Percentiles rank a stretch among this genome's conserved stretches.
Evolutionary conservation across 176 grass and related monocot species (phyloP).

Genomic region (Lolium perenne): DNA sequence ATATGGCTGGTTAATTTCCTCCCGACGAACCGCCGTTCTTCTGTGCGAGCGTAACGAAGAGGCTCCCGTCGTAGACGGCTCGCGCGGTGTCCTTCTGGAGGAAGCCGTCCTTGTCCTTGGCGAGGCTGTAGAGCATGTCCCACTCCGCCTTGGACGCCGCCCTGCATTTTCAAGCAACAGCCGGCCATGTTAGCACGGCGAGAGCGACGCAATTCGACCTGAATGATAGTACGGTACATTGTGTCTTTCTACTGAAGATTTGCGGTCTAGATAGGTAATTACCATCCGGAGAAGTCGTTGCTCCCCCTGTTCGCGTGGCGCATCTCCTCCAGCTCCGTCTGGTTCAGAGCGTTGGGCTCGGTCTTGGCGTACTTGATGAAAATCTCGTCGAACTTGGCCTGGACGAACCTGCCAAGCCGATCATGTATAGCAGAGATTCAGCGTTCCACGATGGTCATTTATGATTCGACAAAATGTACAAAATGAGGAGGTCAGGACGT

Average conservation of each 20-base stretch:
- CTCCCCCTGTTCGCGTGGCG: conserved; percentile 49
- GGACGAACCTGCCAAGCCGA: conserved; percentile 58
- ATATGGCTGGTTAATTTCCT: neutral
- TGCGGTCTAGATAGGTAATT: neutral
- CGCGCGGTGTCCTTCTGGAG: conserved; percentile 54
- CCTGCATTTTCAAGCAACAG: conserved; percentile 31
- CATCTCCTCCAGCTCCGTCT: conserved; percentile 57
- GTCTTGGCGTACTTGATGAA: conserved; percentile 67
- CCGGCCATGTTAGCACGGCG: neutral
- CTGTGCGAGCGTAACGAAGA: conserved; percentile 58
- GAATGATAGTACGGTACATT: neutral
- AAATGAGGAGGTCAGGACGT: neutral
- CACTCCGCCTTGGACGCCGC: conserved; percentile 61
- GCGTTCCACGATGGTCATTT: neutral
- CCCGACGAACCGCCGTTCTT: neutral
- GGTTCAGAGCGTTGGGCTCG: conserved; percentile 41
- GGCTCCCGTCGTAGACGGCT: conserved; percentile 64
- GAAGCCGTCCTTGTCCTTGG: conserved; percentile 69
- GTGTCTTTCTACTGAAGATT: neutral
- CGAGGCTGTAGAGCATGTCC: conserved; percentile 46
- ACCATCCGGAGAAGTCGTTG: conserved; percentile 60
- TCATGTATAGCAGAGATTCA: neutral
- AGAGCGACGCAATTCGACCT: neutral
- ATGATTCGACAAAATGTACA: neutral
- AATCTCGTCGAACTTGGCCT: conserved; percentile 65